These are phyloP conservation scores for Dysphania ambrosioides DNA, from an alignment of 148 eudicot genomes.

Conservation along the genomic window DNA sequence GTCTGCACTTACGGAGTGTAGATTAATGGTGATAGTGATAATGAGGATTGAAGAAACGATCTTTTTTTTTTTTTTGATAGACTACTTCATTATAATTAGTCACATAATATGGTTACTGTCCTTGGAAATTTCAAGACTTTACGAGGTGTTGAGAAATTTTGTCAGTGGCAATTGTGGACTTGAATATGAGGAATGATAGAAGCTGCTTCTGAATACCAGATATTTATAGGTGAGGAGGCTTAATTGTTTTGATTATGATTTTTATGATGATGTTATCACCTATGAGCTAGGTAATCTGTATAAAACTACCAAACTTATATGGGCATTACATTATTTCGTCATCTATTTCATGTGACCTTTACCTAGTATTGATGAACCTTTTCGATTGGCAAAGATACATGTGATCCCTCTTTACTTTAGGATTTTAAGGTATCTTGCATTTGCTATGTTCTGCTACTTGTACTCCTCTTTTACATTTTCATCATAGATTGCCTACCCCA, in stretches of 20 bases:
- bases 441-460: neutral
- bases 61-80: neutral
- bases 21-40: neutral
- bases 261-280: neutral
- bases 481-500: slow-evolving; percentile 8
- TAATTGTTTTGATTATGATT: neutral
- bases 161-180: neutral
- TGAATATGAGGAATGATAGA: neutral
- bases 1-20: neutral
- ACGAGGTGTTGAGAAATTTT: neutral
- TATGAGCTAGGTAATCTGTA: neutral
- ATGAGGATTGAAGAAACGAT: neutral
- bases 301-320: neutral
- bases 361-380: slow-evolving; percentile 7
- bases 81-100: neutral
- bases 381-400: neutral
- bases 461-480: neutral
- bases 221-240: neutral
- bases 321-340: neutral
- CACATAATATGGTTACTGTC: neutral
- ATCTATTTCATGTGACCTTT: slow-evolving; percentile 3
- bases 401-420: slow-evolving; percentile 9
- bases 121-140: neutral
- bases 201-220: neutral
- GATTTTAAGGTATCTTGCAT: neutral